These are phyloP conservation scores for Colletotrichum viniferum DNA, from an alignment of 2,329 filamentous ascomycete genomes.

Conservation along the genomic window DNA sequence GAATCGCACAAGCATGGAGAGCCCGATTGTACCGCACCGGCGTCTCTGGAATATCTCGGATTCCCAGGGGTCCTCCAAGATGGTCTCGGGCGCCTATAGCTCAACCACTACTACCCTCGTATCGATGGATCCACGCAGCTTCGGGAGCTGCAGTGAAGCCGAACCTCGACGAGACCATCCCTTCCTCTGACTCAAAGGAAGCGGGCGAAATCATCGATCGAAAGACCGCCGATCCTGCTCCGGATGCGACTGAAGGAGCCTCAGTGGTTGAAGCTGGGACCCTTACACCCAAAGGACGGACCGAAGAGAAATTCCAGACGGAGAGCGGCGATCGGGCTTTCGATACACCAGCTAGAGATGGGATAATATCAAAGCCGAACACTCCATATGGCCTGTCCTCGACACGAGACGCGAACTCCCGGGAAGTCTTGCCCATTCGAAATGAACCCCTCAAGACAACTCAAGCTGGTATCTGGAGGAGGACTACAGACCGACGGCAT, in stretches of 20 bases:
- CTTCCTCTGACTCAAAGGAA: not conserved
- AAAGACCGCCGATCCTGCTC: not conserved
- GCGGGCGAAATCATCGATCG: not conserved
- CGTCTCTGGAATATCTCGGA: slow-evolving; percentile 24
- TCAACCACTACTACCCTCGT: not conserved
- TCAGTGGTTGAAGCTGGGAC: not conserved
- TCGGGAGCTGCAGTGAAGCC: not conserved
- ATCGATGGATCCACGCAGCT: not conserved
- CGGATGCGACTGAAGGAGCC: not conserved
- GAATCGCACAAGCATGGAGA: slow-evolving; percentile 48
- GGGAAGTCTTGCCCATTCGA: not conserved
- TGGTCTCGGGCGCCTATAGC: slow-evolving; percentile 10
- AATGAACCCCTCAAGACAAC: not conserved
- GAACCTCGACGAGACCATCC: not conserved
- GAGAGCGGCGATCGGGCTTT: not conserved
- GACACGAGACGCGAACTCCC: not conserved
- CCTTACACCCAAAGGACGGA: not conserved
- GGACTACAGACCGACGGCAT: not conserved
- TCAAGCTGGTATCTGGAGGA: not conserved
- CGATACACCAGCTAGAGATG: not conserved
- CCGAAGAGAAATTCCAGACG: not conserved
- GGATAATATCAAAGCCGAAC: not conserved
- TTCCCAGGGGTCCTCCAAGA: slow-evolving; percentile 17
- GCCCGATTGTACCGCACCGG: slow-evolving; percentile 38
- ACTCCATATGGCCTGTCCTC: not conserved